These are phyloP conservation scores for Aphanomyces cochlioides DNA, from an alignment of 352 stramenopile genomes.

Conservation along the genomic window DNA sequence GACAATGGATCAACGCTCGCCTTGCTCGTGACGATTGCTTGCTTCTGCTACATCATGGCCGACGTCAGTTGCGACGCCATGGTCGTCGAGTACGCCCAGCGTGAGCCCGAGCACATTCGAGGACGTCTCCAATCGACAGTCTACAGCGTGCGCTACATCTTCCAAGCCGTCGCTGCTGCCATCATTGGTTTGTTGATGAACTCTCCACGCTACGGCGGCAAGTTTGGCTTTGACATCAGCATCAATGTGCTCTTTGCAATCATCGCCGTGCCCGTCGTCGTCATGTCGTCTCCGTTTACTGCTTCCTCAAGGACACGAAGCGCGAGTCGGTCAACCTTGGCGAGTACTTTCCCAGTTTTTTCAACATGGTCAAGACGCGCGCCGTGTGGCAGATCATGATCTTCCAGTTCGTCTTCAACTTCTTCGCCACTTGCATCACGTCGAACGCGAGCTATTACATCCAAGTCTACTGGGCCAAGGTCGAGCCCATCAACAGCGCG, in stretches of 20 bases:
- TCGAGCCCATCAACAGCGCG: conserved; percentile 28
- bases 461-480: conserved; percentile 42
- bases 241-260: conserved; percentile 7
- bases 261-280: not conserved
- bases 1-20: conserved; percentile 19
- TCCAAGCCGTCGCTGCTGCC: not conserved
- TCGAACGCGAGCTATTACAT: conserved; percentile 44
- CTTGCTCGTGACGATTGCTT: conserved; percentile 18
- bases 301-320: conserved; percentile 17
- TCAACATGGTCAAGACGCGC: conserved; percentile 8
- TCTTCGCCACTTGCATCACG: conserved; percentile 54
- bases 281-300: not conserved
- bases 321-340: not conserved
- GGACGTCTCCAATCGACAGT: conserved; percentile 18
- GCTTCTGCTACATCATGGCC: conserved; percentile 29
- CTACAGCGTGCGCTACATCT: not conserved
- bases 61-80: conserved; percentile 24
- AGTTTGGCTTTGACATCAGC: conserved; percentile 41
- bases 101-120: conserved; percentile 18
- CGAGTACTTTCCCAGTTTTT: conserved; percentile 3
- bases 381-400: conserved; percentile 28
- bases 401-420: conserved; percentile 29
- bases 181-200: conserved; percentile 9
- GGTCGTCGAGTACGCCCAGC: conserved; percentile 22
- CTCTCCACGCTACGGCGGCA: conserved; percentile 50